A percentile compares a stretch with the other conserved stretches of the same genome.
These are phyloP conservation scores for Aspergillus hancockii DNA, from an alignment of 495 filamentous ascomycete genomes.

Conservation along the genomic window DNA sequence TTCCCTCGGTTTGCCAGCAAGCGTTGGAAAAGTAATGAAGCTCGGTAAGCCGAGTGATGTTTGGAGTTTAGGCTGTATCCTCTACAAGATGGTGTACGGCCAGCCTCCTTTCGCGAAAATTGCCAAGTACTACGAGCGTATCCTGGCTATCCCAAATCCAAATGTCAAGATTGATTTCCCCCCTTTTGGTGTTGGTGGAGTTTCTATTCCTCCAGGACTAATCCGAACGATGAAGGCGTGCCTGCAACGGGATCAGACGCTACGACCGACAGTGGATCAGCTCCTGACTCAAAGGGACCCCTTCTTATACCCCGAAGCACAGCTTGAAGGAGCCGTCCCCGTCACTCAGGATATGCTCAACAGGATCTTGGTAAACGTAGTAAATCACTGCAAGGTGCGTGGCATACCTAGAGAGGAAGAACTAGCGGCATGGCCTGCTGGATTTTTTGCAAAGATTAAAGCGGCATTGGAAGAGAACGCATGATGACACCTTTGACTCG, in stretches of 20 bases:
- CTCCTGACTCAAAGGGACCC: conserved; percentile 71
- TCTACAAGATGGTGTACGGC: conserved; percentile 98
- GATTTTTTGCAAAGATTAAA: conserved; percentile 65
- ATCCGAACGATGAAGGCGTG: conserved; percentile 75
- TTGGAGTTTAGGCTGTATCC: conserved; percentile 93
- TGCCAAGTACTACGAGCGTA: conserved; percentile 69
- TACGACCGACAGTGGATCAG: conserved; percentile 75
- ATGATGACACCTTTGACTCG: conserved; percentile 21
- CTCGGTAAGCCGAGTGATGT: conserved; percentile 94
- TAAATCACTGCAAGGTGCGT: conserved; percentile 67
- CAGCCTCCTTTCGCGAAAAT: conserved; percentile 92
- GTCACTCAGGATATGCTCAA: conserved; percentile 76
- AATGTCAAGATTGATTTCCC: conserved; percentile 82
- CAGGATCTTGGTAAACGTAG: conserved; percentile 74
- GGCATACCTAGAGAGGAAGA: conserved; percentile 72
- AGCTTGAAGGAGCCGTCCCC: conserved; percentile 62
- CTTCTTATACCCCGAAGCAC: conserved; percentile 77
- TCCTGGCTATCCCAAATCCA: conserved; percentile 87
- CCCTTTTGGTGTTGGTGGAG: conserved; percentile 68
- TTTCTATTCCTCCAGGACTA: conserved; percentile 67
- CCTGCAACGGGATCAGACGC: conserved; percentile 73
- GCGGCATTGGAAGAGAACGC: conserved; percentile 58
- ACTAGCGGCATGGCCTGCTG: conserved; percentile 66
- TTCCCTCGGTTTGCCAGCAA: conserved; percentile 54
- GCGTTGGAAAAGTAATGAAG: conserved; percentile 81